A percentile compares a stretch with the other conserved stretches of the same genome.
Evolutionary conservation across 2,329 filamentous ascomycete species (phyloP).

Genomic region (Xylaria sp.): DNA sequence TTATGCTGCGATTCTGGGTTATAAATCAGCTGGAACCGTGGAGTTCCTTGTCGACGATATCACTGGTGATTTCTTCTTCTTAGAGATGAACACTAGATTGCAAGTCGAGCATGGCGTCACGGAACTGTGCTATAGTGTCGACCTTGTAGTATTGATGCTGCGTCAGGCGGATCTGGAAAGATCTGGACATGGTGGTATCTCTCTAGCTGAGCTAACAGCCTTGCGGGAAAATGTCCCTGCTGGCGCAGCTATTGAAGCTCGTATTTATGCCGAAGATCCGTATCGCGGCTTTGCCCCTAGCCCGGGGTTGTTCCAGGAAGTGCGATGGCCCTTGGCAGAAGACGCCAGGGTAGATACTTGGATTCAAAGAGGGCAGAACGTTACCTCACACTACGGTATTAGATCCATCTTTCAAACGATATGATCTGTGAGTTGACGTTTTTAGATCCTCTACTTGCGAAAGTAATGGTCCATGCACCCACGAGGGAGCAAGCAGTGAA

Average conservation of each 20-base stretch:
- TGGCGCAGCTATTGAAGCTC: constrained; percentile 25
- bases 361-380: constrained; percentile 20
- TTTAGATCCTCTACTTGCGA: constrained; percentile 28
- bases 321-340: constrained; percentile 16
- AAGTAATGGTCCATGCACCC: constrained; percentile 13
- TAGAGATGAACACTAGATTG: constrained; percentile 68
- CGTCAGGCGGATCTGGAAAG: constrained; percentile 14
- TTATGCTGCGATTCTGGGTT: constrained; percentile 38
- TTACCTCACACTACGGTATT: constrained; percentile 19
- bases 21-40: constrained; percentile 51
- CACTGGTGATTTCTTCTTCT: constrained; percentile 67
- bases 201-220: constrained; percentile 1
- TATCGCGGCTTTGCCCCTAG: constrained; percentile 22
- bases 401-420: neutral
- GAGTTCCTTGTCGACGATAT: constrained; percentile 73
- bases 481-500: constrained; percentile 13
- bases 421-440: neutral
- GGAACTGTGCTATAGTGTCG: constrained; percentile 55
- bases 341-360: constrained; percentile 28
- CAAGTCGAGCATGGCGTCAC: constrained; percentile 84
- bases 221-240: constrained; percentile 5
- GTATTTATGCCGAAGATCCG: constrained; percentile 31
- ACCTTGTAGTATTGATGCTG: constrained; percentile 28
- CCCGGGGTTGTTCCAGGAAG: constrained; percentile 19
- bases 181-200: constrained; percentile 3